These are phyloP conservation scores for Trametes punicea DNA, from an alignment of 768 basidiomycete genomes.

Conservation along the genomic window DNA sequence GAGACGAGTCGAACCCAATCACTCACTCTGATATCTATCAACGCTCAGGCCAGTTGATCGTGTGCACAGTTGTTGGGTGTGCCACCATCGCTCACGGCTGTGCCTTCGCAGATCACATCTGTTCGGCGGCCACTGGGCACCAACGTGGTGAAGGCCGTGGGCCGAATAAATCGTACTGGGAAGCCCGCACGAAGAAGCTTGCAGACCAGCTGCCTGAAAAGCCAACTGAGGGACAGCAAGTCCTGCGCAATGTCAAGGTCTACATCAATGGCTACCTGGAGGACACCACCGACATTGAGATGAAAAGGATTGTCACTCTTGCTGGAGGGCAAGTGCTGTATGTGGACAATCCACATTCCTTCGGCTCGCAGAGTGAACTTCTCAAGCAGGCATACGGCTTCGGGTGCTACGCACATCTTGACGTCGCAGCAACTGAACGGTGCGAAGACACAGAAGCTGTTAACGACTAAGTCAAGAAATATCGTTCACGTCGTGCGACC, in stretches of 20 bases:
- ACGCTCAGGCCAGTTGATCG: constrained; percentile 49
- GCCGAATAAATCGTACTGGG: constrained; percentile 20
- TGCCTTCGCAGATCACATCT: constrained; percentile 46
- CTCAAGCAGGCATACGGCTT: constrained; percentile 46
- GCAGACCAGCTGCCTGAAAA: constrained; percentile 25
- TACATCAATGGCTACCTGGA: constrained; percentile 71
- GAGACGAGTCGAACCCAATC: constrained; percentile 70
- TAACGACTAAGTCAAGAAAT: constrained; percentile 48
- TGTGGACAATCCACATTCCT: constrained; percentile 20
- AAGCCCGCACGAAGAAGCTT: constrained; percentile 27
- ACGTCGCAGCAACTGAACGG: constrained; percentile 70
- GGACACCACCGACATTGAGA: constrained; percentile 75
- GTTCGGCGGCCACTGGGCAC: constrained; percentile 53
- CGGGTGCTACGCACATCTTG: constrained; percentile 74
- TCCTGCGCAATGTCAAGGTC: constrained; percentile 44
- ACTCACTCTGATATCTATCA: constrained; percentile 66
- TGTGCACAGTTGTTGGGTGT: neutral
- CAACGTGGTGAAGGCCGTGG: constrained; percentile 30
- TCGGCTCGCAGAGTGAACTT: neutral
- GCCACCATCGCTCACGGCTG: neutral
- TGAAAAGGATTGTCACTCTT: constrained; percentile 62
- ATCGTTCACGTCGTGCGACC: constrained; percentile 65
- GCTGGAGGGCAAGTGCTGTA: constrained; percentile 69
- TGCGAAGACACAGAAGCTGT: constrained; percentile 63
- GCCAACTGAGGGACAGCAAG: constrained; percentile 12